Evolutionary conservation across 2,329 filamentous ascomycete species (phyloP).

Genomic region (Metarhizium rileyi): DNA sequence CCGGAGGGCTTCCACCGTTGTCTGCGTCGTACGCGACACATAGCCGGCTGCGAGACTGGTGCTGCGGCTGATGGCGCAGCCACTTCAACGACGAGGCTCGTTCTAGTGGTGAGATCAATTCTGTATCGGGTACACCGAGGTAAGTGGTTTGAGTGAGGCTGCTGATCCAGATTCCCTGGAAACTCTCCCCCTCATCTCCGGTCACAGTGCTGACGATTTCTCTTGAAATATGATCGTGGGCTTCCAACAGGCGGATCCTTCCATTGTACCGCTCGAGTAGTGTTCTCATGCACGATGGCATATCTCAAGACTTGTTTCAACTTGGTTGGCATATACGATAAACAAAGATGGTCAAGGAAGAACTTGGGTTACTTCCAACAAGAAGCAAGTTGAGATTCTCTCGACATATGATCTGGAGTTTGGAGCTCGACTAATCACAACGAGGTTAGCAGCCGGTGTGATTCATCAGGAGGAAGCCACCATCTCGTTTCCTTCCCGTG

Average conservation of each 20-base stretch:
- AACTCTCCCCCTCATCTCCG: slow-evolving; percentile 17
- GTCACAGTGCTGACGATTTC: background rate
- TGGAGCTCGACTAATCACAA: too few relatives aligned
- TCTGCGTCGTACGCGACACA: slow-evolving; percentile 6
- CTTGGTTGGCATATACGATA: too few relatives aligned
- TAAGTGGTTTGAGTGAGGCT: slow-evolving; percentile 5
- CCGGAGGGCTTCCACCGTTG: background rate
- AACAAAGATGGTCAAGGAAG: too few relatives aligned
- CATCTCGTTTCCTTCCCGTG: too few relatives aligned
- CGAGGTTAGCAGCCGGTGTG: too few relatives aligned
- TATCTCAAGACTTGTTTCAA: too few relatives aligned
- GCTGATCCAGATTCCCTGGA: slow-evolving; percentile 5
- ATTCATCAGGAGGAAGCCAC: too few relatives aligned
- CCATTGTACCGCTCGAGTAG: too few relatives aligned
- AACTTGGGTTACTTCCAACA: too few relatives aligned
- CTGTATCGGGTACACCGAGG: slow-evolving; percentile 7
- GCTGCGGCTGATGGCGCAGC: background rate
- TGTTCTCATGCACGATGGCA: too few relatives aligned
- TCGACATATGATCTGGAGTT: too few relatives aligned
- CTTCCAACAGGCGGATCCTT: background rate
- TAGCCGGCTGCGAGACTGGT: background rate
- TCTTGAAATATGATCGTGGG: background rate
- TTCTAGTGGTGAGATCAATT: slow-evolving; percentile 5
- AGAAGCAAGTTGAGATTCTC: too few relatives aligned
- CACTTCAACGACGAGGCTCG: slow-evolving; percentile 1